Base-by-base conservation (phyloP, 345 rosid species). In the Arabis hirsuta region DNA sequence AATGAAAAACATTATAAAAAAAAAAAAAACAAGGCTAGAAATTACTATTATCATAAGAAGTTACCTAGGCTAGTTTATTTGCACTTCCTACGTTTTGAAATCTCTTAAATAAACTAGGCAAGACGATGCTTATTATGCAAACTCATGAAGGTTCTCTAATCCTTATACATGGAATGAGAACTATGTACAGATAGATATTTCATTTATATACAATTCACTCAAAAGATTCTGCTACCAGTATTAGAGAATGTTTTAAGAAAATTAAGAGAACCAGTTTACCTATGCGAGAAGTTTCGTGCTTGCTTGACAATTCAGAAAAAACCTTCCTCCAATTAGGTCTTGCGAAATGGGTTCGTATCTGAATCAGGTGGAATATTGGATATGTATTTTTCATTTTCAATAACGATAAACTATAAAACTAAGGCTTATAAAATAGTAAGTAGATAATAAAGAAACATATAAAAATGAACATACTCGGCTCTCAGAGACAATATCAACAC, bases 301-400 rank as follows among this genome's bases (percentile, higher is more conserved):
- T 57, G 47, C 36, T 75, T 62, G 91, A 85, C 79, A 91, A 12
- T 59, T 86, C 74, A 50, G 84, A 46, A 69, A 95, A 90, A 59
- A 95, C 99, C 71, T 84, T 95, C 81, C 88, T 86, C 99, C 98
- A 91, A 20, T 91, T 91, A 27, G 99, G 97, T 78, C 97, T 86
- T 16, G 97, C 84, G 62, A 95, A 95, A 83, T 95, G 99, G 2
- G 99, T 91, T 76, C 77, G 83, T 85, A 95, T 95, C 97, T 91
- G 86, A 65, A 63, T 16, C 22, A 76, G 13, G n/a, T 13, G 14
- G 12, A 27, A 36, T 45, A 31, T 62, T 44, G 3, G 3, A 53
- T 27, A 43, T 10, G 32, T 6, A 16, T 38, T 5, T 10, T 3
- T 10, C 24, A 22, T n/a, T 20, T 31, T 9, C 9, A 42, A 6